Evolutionary conservation across 2,329 filamentous ascomycete species (phyloP).

Genomic region (Venturia effusa): DNA sequence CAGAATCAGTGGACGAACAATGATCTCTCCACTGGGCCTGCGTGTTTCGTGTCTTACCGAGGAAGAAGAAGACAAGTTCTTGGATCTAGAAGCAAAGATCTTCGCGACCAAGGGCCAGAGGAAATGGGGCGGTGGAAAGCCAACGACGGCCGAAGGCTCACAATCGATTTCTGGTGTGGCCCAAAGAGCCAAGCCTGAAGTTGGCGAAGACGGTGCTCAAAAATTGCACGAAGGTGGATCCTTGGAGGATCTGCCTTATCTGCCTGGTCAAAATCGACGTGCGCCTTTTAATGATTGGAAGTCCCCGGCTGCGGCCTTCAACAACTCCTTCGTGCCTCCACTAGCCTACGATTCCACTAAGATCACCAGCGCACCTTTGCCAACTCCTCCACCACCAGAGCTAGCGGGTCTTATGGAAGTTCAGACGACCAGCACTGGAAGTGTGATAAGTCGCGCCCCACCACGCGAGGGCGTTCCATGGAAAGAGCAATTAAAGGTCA

Average conservation of each 20-base stretch:
- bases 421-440: background rate
- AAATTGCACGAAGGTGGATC: background rate
- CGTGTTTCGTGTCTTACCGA: slow-evolving; percentile 61
- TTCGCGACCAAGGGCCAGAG: slow-evolving; percentile 2
- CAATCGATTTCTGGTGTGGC: background rate
- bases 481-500: background rate
- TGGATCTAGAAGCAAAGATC: slow-evolving; percentile 56
- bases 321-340: slow-evolving; percentile 1
- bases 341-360: background rate
- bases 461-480: background rate
- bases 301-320: background rate
- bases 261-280: slow-evolving; percentile 21
- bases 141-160: background rate
- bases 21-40: slow-evolving; percentile 60
- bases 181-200: slow-evolving; percentile 13
- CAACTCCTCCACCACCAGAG: background rate
- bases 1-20: slow-evolving; percentile 43
- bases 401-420: background rate
- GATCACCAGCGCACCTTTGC: background rate
- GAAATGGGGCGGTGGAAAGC: slow-evolving; percentile 6
- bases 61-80: slow-evolving; percentile 59
- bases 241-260: background rate
- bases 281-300: slow-evolving; percentile 56
- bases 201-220: background rate
- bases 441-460: background rate